Percentiles rank a stretch among this genome's conserved stretches.
These are phyloP conservation scores for Pythium utonaiense DNA, from an alignment of 352 stramenopile genomes.

Conservation along the genomic window DNA sequence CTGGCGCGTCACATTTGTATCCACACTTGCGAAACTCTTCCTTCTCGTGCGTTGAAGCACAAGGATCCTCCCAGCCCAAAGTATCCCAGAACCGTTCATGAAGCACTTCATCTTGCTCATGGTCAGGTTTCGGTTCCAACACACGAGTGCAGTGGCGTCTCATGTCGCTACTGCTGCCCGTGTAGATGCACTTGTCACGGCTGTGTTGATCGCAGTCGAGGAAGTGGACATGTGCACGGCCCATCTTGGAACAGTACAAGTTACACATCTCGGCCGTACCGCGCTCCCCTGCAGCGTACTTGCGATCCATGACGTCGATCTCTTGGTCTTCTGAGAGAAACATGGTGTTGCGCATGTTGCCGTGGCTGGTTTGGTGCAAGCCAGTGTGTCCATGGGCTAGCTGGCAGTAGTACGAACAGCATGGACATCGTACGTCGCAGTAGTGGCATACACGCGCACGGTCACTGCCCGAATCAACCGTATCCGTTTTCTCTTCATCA, in stretches of 20 bases:
- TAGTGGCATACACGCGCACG: too few species aligned
- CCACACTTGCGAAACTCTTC: slow-evolving; percentile 67
- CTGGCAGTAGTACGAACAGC: slow-evolving; percentile 74
- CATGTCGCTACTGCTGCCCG: slow-evolving; percentile 36
- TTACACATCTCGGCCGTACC: slow-evolving; percentile 81
- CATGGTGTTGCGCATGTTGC: slow-evolving; percentile 80
- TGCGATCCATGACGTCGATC: slow-evolving; percentile 67
- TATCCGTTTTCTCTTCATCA: neutral
- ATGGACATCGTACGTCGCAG: slow-evolving; percentile 64
- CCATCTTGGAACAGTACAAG: slow-evolving; percentile 79
- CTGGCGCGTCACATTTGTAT: slow-evolving; percentile 65
- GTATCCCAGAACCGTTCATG: slow-evolving; percentile 79
- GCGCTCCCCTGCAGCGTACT: slow-evolving; percentile 61
- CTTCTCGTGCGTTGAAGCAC: slow-evolving; percentile 46
- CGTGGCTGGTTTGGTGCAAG: slow-evolving; percentile 60
- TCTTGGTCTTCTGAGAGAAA: slow-evolving; percentile 56
- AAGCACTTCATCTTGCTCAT: slow-evolving; percentile 67
- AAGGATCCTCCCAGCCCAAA: slow-evolving; percentile 71
- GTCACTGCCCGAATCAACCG: too few species aligned
- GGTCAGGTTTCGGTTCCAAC: slow-evolving; percentile 53
- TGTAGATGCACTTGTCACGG: slow-evolving; percentile 66
- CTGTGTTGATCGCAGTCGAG: slow-evolving; percentile 38
- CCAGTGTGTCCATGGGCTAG: slow-evolving; percentile 51
- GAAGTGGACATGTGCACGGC: slow-evolving; percentile 71
- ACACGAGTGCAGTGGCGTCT: slow-evolving; percentile 57